Evolutionary conservation across 176 grass and related monocot species (phyloP), one percentile per base, ranked within the genome.

Genomic region (Carex parvula): DNA sequence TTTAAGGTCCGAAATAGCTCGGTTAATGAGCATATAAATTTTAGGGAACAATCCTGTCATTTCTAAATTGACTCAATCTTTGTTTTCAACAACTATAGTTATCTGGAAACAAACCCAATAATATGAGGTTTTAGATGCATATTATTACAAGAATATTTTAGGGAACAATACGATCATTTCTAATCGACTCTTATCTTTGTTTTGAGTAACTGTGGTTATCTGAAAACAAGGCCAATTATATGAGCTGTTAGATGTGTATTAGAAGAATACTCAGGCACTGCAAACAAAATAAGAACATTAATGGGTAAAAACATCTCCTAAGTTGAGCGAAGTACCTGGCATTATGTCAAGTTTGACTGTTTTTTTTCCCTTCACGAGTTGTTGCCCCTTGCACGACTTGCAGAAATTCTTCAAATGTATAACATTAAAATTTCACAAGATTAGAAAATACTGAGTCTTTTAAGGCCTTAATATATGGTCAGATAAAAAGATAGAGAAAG

Each of bases 371-470:
- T 86, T 90, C 60, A 90, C 81, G 63, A 94, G 58, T 76, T 92
- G 88, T 73, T 92, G 78, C 32, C 94, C 94, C 61, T 92, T 97
- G 90, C 94, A 97, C 42, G 94, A 94, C 88, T 97, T 97, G 90
- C 94, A 97, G 81, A 97, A 94, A 84, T 33, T 89, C 94, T 97
- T 75, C 67, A 88, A 78, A 86, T 33, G 30, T 32, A 87, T 61
- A 75, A 85, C 29, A 70, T 60, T 73, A 84, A 83, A 70, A 83
- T 65, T 80, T 46, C 6, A 50, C 4, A 44, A 33, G 22, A 2
- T 32, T 16, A 76, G 71, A 76, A 29, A 54, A 73, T 73, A 21
- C 18, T 22, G 3, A 70, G 41, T 71, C n/a, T 72, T 24, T 12
- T 22, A 77, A 54, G 24, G 72, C 17, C 48, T 77, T 17, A 77